Conservation (phyloP, 176 grass and related monocot species). For the Lolium rigidum region DNA sequence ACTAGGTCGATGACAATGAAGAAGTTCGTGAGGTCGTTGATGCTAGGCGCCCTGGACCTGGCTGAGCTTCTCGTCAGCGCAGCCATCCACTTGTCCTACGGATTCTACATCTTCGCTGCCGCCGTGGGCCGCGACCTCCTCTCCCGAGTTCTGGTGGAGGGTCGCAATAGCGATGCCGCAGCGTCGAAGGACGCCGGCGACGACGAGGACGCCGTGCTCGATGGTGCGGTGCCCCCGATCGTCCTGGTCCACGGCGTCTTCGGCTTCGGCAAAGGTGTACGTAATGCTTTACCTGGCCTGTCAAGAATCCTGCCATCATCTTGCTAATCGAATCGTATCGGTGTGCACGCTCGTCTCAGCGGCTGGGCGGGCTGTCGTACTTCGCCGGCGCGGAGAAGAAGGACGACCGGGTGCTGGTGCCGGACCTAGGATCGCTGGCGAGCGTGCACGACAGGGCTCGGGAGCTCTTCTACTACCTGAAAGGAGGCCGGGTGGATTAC, state of each 20-base stretch:
- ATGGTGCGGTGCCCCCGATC: slow-evolving; percentile 65
- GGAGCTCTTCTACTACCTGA: slow-evolving; percentile 90
- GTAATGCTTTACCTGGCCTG: not conserved
- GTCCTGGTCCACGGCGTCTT: slow-evolving; percentile 91
- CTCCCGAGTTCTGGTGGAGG: slow-evolving; percentile 32
- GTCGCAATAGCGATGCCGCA: not conserved
- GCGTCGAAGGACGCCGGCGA: slow-evolving; percentile 10
- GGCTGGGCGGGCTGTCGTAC: slow-evolving; percentile 80
- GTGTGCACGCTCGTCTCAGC: slow-evolving; percentile 39
- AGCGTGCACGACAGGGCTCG: slow-evolving; percentile 84
- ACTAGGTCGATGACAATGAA: not conserved
- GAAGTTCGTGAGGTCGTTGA: not conserved
- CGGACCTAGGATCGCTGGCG: slow-evolving; percentile 80
- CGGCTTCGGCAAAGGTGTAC: slow-evolving; percentile 90
- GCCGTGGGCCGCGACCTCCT: slow-evolving; percentile 58
- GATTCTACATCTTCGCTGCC: slow-evolving; percentile 78
- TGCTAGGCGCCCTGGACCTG: slow-evolving; percentile 31
- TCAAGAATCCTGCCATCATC: not conserved
- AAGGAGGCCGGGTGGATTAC: slow-evolving; percentile 83
- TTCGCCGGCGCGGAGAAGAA: slow-evolving; percentile 97
- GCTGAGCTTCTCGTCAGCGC: slow-evolving; percentile 70
- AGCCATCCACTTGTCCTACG: slow-evolving; percentile 66
- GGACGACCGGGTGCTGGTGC: slow-evolving; percentile 78
- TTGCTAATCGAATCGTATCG: not conserved
- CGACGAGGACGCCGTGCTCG: slow-evolving; percentile 31